A percentile compares a stretch with the other conserved stretches of the same genome.
Evolutionary conservation across 805 yeast genomes (phyloP).

Genomic region (Candida ulmi): DNA sequence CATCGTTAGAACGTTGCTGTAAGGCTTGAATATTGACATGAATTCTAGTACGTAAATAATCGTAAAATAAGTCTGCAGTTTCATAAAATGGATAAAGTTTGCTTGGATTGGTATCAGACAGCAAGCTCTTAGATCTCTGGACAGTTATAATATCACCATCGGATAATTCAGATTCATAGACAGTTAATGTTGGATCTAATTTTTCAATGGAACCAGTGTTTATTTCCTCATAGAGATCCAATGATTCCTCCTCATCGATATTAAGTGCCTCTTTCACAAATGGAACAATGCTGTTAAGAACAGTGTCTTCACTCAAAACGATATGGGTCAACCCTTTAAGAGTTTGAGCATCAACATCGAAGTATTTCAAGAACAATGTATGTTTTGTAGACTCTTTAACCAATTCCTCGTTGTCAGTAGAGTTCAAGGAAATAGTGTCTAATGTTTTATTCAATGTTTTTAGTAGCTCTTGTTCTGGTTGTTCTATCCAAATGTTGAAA

Average conservation of each 20-base stretch:
- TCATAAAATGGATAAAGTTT: conserved; percentile 27
- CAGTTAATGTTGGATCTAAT: conserved; percentile 30
- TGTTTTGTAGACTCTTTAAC: conserved; percentile 22
- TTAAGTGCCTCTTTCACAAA: conserved; percentile 37
- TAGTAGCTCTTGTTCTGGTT: conserved; percentile 28
- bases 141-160: conserved; percentile 61
- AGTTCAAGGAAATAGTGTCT: neutral
- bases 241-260: conserved; percentile 26
- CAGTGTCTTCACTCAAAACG: conserved; percentile 43
- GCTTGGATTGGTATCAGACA: conserved; percentile 7
- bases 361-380: conserved; percentile 54
- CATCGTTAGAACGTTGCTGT: conserved; percentile 35
- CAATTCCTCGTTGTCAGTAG: conserved; percentile 12
- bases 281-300: conserved; percentile 35
- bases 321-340: conserved; percentile 65
- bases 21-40: conserved; percentile 50
- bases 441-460: conserved; percentile 14
- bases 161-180: conserved; percentile 51
- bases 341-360: conserved; percentile 49
- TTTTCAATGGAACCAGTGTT: conserved; percentile 46
- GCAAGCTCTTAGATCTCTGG: conserved; percentile 14
- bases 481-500: conserved; percentile 63
- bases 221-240: conserved; percentile 55
- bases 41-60: conserved; percentile 52
- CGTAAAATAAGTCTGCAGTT: conserved; percentile 43